A percentile compares a stretch with the other conserved stretches of the same genome.
Conservation (phyloP, 2,329 filamentous ascomycete species). For the Fusarium sp. region DNA sequence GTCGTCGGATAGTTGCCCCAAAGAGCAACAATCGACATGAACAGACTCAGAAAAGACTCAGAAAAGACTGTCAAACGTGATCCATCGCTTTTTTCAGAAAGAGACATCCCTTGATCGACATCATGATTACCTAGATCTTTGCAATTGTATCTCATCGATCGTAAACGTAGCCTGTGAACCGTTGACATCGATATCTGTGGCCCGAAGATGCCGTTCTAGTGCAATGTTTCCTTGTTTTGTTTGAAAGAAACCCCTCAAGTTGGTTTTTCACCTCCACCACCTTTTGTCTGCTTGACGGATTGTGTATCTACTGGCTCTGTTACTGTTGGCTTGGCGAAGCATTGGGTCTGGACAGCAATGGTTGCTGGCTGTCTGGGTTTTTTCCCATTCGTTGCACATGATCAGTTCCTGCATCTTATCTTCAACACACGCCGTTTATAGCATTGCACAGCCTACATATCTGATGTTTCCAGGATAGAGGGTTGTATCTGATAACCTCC, state of each 20-base stretch:
- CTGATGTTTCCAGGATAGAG: not conserved
- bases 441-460: not conserved
- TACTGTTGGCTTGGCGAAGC: not conserved
- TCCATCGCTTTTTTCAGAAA: conserved; percentile 8
- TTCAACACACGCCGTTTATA: not conserved
- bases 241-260: conserved; percentile 2
- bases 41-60: not conserved
- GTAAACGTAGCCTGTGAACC: not conserved
- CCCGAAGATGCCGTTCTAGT: conserved; percentile 3
- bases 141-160: conserved; percentile 30
- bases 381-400: not conserved
- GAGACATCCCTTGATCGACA: conserved; percentile 19
- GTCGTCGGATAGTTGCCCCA: not conserved
- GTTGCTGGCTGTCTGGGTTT: not conserved
- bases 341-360: not conserved
- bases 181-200: conserved; percentile 6
- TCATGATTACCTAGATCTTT: conserved; percentile 5
- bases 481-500: not conserved
- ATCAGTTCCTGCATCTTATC: not conserved
- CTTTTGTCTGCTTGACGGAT: not conserved
- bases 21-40: not conserved
- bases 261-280: conserved; percentile 5
- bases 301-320: not conserved
- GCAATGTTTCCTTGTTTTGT: conserved; percentile 7
- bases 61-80: not conserved